Base-by-base conservation (phyloP, 2,329 filamentous ascomycete species). In the Daldinia sp. region DNA sequence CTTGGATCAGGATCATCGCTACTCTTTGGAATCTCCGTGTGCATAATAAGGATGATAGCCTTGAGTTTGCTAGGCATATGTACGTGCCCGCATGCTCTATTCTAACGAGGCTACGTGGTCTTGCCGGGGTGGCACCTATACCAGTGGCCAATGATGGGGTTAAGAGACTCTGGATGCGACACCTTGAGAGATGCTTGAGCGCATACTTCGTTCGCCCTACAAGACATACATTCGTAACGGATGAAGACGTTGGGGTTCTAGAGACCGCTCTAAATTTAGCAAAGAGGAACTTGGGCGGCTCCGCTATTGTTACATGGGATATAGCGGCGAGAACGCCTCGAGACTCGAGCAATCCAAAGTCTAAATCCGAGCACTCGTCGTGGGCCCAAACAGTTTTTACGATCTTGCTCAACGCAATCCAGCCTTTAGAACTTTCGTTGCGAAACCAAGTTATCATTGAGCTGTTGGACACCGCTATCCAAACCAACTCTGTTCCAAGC, bases 21-120 rank as follows among this genome's bases (percentile, higher is more conserved):
- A 72, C 77, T 0, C 71, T 87, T 3, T 88, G 85, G 85, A 78
- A 82, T 17, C 76, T 87, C 4, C 85, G 84, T 66, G 75, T 83
- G n/a, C 83, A 83, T 61, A 80, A 77, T 15, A 74, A 74, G 3
- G 75, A 77, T 23, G 85, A 87, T 67, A 76, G 75, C 2, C 62
- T 78, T 6, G 81, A 85, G 35, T 81, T 86, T 23, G 82, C 84
- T 2, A 76, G 73, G 1, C 75, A 81, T 50, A 73, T 86, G 4
- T 83, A 83, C 41, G 69, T 73, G 0, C 73, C 78, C 0, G 73
- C 62, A 58, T 77, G 76, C 43, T 72, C 71, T 6, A 74, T 85
- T 25, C 68, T 85, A 1, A 77, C 75, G 11, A 80, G 76, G 51
- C 59, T 85, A 4, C 76, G 77, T 10, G 72, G 71, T 0, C 69